phyloP scores from a whole-genome alignment of 176 grass and related monocot species.

The Pharus latifolius region DNA sequence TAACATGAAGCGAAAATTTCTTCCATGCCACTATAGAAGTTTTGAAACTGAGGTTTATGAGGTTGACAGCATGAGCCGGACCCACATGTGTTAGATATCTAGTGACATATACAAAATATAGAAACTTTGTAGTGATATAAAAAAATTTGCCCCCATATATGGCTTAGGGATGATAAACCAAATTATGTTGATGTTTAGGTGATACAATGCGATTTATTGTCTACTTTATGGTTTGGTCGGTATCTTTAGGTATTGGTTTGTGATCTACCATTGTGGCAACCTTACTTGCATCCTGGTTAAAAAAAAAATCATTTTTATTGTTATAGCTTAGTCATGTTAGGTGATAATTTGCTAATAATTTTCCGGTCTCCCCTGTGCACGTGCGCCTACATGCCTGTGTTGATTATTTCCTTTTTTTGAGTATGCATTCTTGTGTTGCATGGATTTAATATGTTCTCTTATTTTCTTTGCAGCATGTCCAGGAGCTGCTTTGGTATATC shows the following conservation, averaged over 20 bases:
- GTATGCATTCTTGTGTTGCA: neutral
- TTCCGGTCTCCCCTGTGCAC: neutral
- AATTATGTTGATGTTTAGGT: neutral
- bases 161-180: neutral
- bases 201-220: neutral
- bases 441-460: conserved; percentile 14
- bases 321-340: neutral
- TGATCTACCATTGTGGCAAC: neutral
- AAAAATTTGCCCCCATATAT: no score
- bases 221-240: neutral
- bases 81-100: no score
- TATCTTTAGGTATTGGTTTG: neutral
- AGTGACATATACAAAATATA: no score
- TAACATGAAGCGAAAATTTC: no score
- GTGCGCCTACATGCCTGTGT: neutral
- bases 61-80: no score
- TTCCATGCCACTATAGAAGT: neutral
- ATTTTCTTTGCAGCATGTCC: conserved; percentile 56
- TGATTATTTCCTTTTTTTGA: neutral
- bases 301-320: neutral
- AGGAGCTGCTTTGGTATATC: conserved; percentile 61
- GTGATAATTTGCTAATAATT: neutral
- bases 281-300: neutral
- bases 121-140: no score
- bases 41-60: neutral